These are phyloP conservation scores for Moricandia arvensis DNA, from an alignment of 345 rosid species.

Conservation along the genomic window DNA sequence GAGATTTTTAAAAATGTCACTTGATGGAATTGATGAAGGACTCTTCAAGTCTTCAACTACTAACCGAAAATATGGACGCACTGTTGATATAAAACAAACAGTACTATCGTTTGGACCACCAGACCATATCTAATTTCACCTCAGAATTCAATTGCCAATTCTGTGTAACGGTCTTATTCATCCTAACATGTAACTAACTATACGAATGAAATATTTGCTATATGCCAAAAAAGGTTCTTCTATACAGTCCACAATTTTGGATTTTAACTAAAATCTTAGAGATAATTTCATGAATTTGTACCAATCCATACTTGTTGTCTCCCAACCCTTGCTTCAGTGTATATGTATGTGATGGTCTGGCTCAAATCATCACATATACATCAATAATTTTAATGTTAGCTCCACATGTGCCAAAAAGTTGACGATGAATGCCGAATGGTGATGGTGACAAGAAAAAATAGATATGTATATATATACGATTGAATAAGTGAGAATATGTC, in stretches of 20 bases:
- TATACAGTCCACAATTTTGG: neutral
- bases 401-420: neutral
- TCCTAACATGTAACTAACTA: neutral
- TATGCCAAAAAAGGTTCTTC: neutral
- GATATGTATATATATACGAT: neutral
- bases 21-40: conserved; percentile 24
- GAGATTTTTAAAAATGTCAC: conserved; percentile 13
- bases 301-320: neutral
- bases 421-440: neutral
- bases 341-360: neutral
- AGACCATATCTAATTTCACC: neutral
- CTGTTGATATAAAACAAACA: neutral
- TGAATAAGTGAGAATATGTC: neutral
- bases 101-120: neutral
- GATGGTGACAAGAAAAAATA: neutral
- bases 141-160: neutral
- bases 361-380: neutral
- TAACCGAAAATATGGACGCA: conserved; percentile 24
- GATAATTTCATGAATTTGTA: neutral
- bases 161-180: neutral
- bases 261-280: neutral
- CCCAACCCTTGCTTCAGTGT: neutral
- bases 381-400: neutral
- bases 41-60: conserved; percentile 37
- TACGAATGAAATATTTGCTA: neutral